Evolutionary conservation across 2,329 filamentous ascomycete species (phyloP), one percentile per base, ranked within the genome.

Genomic region (Aphanoascus verrucosus): DNA sequence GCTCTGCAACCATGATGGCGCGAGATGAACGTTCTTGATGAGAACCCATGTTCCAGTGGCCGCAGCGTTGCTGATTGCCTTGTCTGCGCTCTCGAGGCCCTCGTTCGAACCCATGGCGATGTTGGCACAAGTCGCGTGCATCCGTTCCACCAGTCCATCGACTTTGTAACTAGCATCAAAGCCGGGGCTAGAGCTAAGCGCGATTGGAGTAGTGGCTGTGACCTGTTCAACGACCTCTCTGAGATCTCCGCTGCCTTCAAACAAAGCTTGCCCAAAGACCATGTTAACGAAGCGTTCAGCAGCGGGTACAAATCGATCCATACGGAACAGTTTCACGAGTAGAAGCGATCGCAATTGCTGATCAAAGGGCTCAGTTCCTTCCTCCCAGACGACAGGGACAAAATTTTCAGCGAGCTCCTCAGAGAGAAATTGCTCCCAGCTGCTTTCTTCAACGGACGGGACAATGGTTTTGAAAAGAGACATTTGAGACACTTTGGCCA

Each of bases 91-190:
- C 55, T 90, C 83, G 15, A 94, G 77, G 66, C 89, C 88, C 75
- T 98, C 93, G 64, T 94, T 94, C 44, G 93, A 97, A 65, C 93
- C 93, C 93, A 98, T 98, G 62, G 94, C 94, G 65, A 98, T 96
- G 69, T 96, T 96, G 55, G 89, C 90, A 73, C 93, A 98, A 52
- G 81, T 83, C 49, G 88, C 84, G 55, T 82, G 81, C 68, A 82
- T 84, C 60, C 88, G 81, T 69, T 95, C 88, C 31, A 97, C 94
- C 52, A 98, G 77, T 57, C 84, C 88, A 69, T 98, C 93, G 56
- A 98, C 93, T 76, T 98, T 98, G 82, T 97, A 98, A 67, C 88
- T 95, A 52, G 94, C 94, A 70, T 98, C 93, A 67, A 98, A 98
- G 37, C 93, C 93, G 56, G 91, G 89, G 64, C 86, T 96, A 5